phyloP scores from a whole-genome alignment of 768 basidiomycete species.

The Tricholoma furcatifolium region DNA sequence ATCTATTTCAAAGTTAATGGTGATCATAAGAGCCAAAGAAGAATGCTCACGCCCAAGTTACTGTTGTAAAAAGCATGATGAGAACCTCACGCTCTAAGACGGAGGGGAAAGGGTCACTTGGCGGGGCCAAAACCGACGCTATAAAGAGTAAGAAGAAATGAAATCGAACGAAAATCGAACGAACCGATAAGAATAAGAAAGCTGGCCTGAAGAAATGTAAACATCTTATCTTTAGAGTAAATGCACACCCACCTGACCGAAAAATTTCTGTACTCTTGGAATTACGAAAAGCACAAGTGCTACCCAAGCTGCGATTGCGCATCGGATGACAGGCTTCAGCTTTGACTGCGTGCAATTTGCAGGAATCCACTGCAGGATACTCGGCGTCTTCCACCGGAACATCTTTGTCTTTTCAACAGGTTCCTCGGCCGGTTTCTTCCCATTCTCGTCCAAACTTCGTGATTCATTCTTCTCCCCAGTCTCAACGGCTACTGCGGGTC shows the following conservation, averaged over 20 bases:
- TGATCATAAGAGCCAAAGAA: not conserved
- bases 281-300: slow-evolving; percentile 59
- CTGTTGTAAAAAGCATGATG: slow-evolving; percentile 45
- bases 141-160: not conserved
- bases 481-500: not conserved
- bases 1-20: slow-evolving; percentile 35
- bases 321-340: slow-evolving; percentile 62
- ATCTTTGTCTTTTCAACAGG: not conserved
- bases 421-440: not conserved
- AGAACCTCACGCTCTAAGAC: slow-evolving; percentile 65
- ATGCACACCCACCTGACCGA: slow-evolving; percentile 53
- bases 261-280: slow-evolving; percentile 38
- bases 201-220: slow-evolving; percentile 41
- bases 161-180: not conserved
- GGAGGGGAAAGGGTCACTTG: slow-evolving; percentile 64
- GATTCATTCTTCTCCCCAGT: not conserved
- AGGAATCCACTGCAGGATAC: slow-evolving; percentile 51
- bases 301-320: slow-evolving; percentile 62
- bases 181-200: slow-evolving; percentile 65
- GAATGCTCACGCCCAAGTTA: slow-evolving; percentile 59
- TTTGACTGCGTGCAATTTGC: slow-evolving; percentile 57
- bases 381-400: slow-evolving; percentile 23
- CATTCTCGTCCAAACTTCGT: not conserved
- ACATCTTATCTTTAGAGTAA: not conserved
- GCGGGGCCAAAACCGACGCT: slow-evolving; percentile 69